These are phyloP conservation scores for Trametes elegans DNA, from an alignment of 768 basidiomycete genomes.

Conservation along the genomic window DNA sequence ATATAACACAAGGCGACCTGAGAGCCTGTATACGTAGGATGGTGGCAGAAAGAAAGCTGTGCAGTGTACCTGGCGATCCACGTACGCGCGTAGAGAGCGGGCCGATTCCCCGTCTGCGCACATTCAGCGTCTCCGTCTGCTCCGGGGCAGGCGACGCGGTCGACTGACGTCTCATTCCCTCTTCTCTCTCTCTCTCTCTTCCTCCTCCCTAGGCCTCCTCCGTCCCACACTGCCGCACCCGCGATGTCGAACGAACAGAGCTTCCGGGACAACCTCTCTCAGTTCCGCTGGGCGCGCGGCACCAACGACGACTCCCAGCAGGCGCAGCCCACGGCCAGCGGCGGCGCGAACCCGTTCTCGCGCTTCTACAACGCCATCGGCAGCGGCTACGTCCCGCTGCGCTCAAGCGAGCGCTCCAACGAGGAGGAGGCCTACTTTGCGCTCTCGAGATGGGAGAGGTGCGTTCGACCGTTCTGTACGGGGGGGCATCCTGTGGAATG, in stretches of 20 bases:
- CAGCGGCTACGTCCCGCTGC: constrained; percentile 84
- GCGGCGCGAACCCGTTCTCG: constrained; percentile 51
- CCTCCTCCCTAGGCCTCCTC: not conserved
- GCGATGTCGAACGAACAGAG: constrained; percentile 49
- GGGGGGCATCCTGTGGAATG: constrained; percentile 77
- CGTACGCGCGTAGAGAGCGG: too few relatives aligned
- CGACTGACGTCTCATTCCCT: not conserved
- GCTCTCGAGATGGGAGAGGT: constrained; percentile 92
- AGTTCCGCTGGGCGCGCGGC: constrained; percentile 84
- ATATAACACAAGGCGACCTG: too few relatives aligned
- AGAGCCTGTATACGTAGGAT: too few relatives aligned
- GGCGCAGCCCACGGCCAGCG: constrained; percentile 34
- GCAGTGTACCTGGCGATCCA: too few relatives aligned
- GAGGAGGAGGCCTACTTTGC: constrained; percentile 97
- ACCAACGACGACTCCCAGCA: constrained; percentile 67
- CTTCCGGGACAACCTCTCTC: constrained; percentile 74
- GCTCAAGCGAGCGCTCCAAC: constrained; percentile 77
- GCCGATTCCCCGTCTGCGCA: too few relatives aligned
- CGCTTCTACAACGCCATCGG: constrained; percentile 86
- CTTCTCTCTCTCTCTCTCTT: not conserved
- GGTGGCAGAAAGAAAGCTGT: too few relatives aligned
- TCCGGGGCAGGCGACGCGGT: too few relatives aligned
- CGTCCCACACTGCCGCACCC: constrained; percentile 1
- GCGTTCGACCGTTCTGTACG: constrained; percentile 78
- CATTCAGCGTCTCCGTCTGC: too few relatives aligned